phyloP scores from a whole-genome alignment of 768 basidiomycete species.

The Lanmaoa rubissima region DNA sequence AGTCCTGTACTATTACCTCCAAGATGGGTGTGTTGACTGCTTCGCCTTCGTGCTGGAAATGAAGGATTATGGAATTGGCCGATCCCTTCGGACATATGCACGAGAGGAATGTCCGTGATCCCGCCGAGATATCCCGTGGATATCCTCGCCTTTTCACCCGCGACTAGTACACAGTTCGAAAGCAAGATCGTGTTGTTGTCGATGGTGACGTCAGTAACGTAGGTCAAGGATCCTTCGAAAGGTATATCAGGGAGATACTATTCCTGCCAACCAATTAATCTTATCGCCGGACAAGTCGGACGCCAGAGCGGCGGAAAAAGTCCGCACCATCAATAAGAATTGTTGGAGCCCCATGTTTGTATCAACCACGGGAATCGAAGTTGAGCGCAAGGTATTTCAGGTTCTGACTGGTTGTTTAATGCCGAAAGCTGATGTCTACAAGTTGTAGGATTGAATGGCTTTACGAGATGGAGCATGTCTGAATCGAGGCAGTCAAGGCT shows the following conservation, averaged over 20 bases:
- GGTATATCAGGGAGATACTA: conserved; percentile 49
- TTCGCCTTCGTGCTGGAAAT: conserved; percentile 26
- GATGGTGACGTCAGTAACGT: conserved; percentile 42
- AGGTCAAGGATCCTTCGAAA: conserved; percentile 24
- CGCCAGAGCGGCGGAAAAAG: conserved; percentile 57
- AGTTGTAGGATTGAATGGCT: background rate
- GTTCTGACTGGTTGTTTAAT: background rate
- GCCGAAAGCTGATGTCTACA: background rate
- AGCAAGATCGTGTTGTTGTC: conserved; percentile 24
- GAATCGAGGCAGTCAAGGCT: background rate
- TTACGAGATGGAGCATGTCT: background rate
- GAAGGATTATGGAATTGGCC: conserved; percentile 57
- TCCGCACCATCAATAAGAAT: conserved; percentile 53
- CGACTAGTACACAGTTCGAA: conserved; percentile 40
- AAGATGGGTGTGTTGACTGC: conserved; percentile 24
- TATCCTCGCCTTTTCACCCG: conserved; percentile 37
- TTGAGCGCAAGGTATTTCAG: background rate
- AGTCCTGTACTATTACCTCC: conserved; percentile 21
- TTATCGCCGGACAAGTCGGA: conserved; percentile 48
- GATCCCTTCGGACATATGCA: conserved; percentile 58
- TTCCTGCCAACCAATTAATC: conserved; percentile 57
- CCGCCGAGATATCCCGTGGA: conserved; percentile 30
- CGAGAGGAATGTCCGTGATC: conserved; percentile 47
- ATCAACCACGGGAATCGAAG: background rate
- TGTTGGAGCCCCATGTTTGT: conserved; percentile 18